Conservation (phyloP, 2,329 filamentous ascomycete species). For the Trichoderma harzianum region DNA sequence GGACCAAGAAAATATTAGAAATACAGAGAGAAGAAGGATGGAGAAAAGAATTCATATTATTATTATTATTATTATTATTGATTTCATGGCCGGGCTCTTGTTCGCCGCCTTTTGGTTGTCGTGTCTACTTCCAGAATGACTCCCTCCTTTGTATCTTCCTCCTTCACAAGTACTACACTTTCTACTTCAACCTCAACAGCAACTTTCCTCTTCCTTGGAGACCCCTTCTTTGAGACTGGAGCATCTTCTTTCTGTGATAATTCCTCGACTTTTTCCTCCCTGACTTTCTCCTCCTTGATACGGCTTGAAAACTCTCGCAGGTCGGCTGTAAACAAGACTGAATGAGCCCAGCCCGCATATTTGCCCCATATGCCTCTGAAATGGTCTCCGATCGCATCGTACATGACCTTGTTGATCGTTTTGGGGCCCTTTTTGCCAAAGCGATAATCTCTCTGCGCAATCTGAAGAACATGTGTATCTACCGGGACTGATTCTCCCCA, state of each 20-base stretch:
- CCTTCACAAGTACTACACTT: constrained; percentile 20
- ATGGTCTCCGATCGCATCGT: constrained; percentile 85
- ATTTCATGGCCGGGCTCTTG: constrained; percentile 15
- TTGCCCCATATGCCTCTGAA: constrained; percentile 88
- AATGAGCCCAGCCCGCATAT: constrained; percentile 96
- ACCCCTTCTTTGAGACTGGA: background rate
- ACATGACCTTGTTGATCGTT: constrained; percentile 82
- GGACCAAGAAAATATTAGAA: background rate
- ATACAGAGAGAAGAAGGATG: background rate
- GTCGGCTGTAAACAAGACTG: constrained; percentile 92
- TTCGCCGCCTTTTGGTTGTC: constrained; percentile 31
- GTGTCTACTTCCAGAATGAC: constrained; percentile 21
- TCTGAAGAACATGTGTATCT: constrained; percentile 98
- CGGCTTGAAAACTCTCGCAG: constrained; percentile 77
- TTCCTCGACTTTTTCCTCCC: constrained; percentile 18
- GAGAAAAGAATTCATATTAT: background rate
- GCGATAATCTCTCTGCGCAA: constrained; percentile 91
- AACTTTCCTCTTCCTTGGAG: constrained; percentile 25
- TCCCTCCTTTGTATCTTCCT: constrained; percentile 25
- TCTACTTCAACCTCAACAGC: constrained; percentile 20
- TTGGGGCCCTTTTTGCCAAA: constrained; percentile 83
- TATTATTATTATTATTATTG: background rate
- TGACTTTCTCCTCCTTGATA: constrained; percentile 22
- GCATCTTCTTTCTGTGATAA: constrained; percentile 27
- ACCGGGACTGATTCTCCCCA: constrained; percentile 96